Evolutionary conservation across 805 yeast species (phyloP), one percentile per base, ranked within the genome.

Genomic region (Geotrichum ghanense): DNA sequence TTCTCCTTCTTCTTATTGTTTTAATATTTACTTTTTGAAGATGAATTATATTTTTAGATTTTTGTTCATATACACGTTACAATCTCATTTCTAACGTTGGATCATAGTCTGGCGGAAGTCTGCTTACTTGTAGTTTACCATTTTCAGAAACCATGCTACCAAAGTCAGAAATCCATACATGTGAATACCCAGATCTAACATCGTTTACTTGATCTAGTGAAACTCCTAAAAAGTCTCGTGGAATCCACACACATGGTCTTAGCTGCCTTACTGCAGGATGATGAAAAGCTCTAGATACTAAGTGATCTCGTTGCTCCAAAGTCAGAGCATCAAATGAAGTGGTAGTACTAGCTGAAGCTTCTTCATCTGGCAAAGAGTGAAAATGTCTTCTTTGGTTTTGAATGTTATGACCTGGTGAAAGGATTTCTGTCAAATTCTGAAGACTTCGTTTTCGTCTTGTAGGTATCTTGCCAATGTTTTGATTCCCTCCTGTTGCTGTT

Each of bases 161-260:
- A 5, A 47, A 52, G 17, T 58, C 50, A 1, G 68, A 56, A 5
- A 60, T 56, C 7, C 51, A 42, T 12, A 64, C 45, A 21, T 57
- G 56, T 1, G 57, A 49, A 46, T 48, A 61, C 25, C 46, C 44
- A 37, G 22, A 45, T 25, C 54, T 51, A 47, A 64, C 59, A 7
- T 55, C 58, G 9, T 42, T 41, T 1, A 62, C 58, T 45, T 65
- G 67, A 46, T 64, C 65, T 3, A 53, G 56, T 2, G 68, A 63
- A 7, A 68, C 53, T 1, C 72, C 72, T 7, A 59, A 52, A 17
- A 48, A 51, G 51, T 74, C 76, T 20, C 53, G 50, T 0, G 76
- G 76, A 2, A 74, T 49, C 76, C 76, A 71, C 1, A 73, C 56
- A 22, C 66, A 54, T 9, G 70, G 68, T 20, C 56, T 49, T 12